Conservation (phyloP, 176 grass and related monocot genomes). For the Aechmea fasciata region DNA sequence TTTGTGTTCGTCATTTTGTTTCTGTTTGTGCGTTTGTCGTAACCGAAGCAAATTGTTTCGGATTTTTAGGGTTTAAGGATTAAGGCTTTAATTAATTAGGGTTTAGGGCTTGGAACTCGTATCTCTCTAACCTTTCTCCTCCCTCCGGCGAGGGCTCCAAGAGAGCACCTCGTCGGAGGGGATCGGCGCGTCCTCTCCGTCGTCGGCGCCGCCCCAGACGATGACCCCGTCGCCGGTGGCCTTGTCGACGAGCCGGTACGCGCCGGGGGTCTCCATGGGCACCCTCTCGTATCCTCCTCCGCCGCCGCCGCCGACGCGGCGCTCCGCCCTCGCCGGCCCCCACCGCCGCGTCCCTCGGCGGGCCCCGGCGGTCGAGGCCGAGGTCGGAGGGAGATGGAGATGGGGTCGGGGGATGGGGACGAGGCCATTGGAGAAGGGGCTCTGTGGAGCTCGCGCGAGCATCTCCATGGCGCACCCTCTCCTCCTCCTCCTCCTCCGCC, state of each 20-base stretch:
- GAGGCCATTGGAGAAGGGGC: not conserved
- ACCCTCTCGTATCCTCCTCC: slow-evolving; percentile 41
- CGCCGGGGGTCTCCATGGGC: slow-evolving; percentile 54
- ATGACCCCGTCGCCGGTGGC: slow-evolving; percentile 52
- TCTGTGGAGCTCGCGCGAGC: not conserved
- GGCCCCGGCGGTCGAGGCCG: slow-evolving; percentile 4
- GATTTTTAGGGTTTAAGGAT: too few species aligned
- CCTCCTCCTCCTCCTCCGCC: not conserved
- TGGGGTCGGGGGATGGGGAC: slow-evolving; percentile 9
- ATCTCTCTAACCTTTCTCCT: slow-evolving; percentile 6
- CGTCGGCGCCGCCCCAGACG: slow-evolving; percentile 67
- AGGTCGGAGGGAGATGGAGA: slow-evolving; percentile 12
- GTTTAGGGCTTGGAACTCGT: too few species aligned
- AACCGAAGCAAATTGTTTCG: too few species aligned
- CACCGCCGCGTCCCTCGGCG: slow-evolving; percentile 7
- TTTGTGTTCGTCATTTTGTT: too few species aligned
- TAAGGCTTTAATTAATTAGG: too few species aligned
- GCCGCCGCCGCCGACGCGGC: slow-evolving; percentile 16
- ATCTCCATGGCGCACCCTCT: not conserved
- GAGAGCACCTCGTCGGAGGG: slow-evolving; percentile 53
- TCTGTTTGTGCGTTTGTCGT: too few species aligned
- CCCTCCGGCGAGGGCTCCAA: slow-evolving; percentile 7
- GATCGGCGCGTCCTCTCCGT: slow-evolving; percentile 20
- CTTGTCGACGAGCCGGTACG: slow-evolving; percentile 63
- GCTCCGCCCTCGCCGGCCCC: slow-evolving; percentile 20